Evolutionary conservation across 768 basidiomycete genomes (phyloP).

Genomic region (Russula ochroleuca): DNA sequence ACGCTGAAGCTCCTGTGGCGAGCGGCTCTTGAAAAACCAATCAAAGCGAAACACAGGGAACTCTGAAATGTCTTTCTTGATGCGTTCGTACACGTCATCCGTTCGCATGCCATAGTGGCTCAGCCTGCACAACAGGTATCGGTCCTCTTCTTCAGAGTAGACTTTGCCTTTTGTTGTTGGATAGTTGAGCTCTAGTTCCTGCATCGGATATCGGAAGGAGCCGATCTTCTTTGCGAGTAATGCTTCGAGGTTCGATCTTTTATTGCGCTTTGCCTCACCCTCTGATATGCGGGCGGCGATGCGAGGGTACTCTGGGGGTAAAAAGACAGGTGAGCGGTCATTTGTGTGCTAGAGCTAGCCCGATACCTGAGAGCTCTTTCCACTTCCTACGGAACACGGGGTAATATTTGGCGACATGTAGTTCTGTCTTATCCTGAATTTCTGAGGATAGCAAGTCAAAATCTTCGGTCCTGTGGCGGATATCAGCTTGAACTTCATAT

Average conservation of each 20-base stretch:
- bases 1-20: conserved; percentile 81
- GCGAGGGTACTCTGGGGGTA: conserved; percentile 63
- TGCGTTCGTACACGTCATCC: conserved; percentile 89
- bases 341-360: background rate
- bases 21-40: conserved; percentile 96
- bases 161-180: conserved; percentile 95
- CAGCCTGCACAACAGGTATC: conserved; percentile 87
- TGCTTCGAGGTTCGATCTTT: conserved; percentile 73
- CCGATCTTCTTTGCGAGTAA: conserved; percentile 79
- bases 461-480: conserved; percentile 50
- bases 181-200: conserved; percentile 93
- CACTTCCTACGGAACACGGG: conserved; percentile 85
- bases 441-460: conserved; percentile 71
- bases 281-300: conserved; percentile 80
- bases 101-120: conserved; percentile 85
- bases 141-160: conserved; percentile 94
- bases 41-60: conserved; percentile 97
- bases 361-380: conserved; percentile 69
- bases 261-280: conserved; percentile 86
- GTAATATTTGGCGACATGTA: conserved; percentile 76
- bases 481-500: background rate
- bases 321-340: background rate
- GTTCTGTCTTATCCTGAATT: conserved; percentile 77
- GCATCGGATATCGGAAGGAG: conserved; percentile 87
- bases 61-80: conserved; percentile 94